phyloP scores from a whole-genome alignment of 2,329 filamentous ascomycete genomes.

The Aphanocladium album region DNA sequence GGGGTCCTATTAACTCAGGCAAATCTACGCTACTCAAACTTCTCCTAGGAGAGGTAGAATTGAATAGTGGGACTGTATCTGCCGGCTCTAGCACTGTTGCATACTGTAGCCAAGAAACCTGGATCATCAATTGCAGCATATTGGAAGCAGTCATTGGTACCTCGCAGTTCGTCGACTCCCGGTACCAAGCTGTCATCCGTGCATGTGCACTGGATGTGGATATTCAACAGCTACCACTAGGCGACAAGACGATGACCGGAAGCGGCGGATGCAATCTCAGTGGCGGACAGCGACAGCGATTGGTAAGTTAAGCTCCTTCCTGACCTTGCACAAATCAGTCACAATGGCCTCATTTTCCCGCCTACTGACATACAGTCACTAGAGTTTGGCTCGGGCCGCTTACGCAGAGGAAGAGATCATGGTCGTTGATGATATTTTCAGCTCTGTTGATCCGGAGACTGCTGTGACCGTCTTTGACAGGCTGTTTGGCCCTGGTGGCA shows the following conservation, averaged over 20 bases:
- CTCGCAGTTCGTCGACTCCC: neutral
- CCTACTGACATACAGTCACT: neutral
- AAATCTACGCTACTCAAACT: neutral
- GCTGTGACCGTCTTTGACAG: neutral
- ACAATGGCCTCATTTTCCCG: too few relatives aligned
- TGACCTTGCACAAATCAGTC: too few relatives aligned
- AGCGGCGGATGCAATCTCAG: constrained; percentile 2
- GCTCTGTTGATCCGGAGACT: neutral
- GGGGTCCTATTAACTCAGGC: constrained; percentile 3
- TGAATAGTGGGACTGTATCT: neutral
- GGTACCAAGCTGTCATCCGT: neutral
- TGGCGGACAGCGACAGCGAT: neutral
- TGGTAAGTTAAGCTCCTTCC: neutral
- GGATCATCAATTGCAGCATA: neutral
- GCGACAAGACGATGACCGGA: neutral
- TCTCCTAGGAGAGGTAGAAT: neutral
- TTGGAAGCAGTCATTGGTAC: neutral
- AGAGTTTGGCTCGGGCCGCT: neutral
- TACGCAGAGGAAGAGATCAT: neutral
- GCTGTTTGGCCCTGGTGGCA: neutral
- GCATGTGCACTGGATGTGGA: neutral
- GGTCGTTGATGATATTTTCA: constrained; percentile 2
- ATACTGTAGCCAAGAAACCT: neutral
- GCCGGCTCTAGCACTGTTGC: neutral
- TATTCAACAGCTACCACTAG: neutral